Percentiles rank a stretch among this genome's conserved stretches.
Conservation (phyloP, 2,329 filamentous ascomycete species). For the Curvularia lunata region DNA sequence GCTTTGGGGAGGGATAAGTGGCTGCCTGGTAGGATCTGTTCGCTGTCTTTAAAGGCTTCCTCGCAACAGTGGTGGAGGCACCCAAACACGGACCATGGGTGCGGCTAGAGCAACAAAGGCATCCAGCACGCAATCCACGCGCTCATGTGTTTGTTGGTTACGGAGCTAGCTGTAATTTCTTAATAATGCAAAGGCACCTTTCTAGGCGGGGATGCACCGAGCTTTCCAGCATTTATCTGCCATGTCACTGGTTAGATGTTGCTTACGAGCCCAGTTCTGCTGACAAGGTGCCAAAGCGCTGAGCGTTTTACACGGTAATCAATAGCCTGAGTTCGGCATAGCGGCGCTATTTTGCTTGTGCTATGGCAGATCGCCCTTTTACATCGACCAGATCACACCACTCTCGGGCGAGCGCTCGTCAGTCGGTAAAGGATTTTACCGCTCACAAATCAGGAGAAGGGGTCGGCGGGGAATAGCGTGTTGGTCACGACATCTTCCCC, state of each 20-base stretch:
- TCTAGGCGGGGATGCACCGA: background rate
- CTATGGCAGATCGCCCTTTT: background rate
- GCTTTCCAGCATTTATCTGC: background rate
- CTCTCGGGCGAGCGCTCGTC: constrained; percentile 24
- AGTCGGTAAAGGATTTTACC: constrained; percentile 9
- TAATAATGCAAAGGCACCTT: background rate
- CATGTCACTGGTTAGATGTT: background rate
- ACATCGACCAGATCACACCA: constrained; percentile 30
- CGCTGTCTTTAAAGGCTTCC: background rate
- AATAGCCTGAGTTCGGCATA: background rate
- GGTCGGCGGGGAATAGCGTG: background rate
- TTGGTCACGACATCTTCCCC: background rate
- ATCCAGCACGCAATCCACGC: background rate
- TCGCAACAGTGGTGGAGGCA: background rate
- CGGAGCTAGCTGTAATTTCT: background rate
- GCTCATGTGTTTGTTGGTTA: background rate
- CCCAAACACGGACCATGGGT: background rate
- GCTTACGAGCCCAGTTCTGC: background rate
- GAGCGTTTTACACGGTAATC: background rate
- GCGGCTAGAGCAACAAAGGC: background rate
- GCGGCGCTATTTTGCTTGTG: background rate
- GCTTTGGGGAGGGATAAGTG: background rate
- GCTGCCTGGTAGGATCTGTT: background rate
- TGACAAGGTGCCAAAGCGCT: background rate
- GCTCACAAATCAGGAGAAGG: background rate